These are phyloP conservation scores for Xylariaceae sp. DNA, from an alignment of 2,329 filamentous ascomycete species.

Conservation along the genomic window DNA sequence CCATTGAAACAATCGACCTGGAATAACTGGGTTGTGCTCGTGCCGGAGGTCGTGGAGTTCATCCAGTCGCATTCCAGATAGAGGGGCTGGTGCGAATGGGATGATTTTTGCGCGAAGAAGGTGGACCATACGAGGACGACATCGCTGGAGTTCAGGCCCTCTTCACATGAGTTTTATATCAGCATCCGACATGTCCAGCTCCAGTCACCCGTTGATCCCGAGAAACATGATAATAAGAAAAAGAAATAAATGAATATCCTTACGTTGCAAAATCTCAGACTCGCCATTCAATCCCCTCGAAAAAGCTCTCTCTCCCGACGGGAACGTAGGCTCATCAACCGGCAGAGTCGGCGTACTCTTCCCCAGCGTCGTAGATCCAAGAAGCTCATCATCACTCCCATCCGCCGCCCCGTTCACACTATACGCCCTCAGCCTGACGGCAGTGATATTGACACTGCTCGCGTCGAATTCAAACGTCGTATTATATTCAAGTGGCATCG, in stretches of 20 bases:
- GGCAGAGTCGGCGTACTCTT: background rate
- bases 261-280: background rate
- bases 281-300: background rate
- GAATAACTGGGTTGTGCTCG: slow-evolving; percentile 21
- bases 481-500: rapidly evolving
- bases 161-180: background rate
- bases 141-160: slow-evolving; percentile 10
- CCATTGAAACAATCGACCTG: slow-evolving; percentile 1
- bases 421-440: slow-evolving; percentile 3
- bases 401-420: background rate
- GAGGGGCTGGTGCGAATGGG: slow-evolving; percentile 10
- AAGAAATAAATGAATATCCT: background rate
- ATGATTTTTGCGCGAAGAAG: background rate
- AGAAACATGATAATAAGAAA: too few species aligned
- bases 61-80: slow-evolving; percentile 26
- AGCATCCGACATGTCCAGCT: background rate
- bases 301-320: background rate
- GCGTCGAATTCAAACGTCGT: background rate
- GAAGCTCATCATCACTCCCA: background rate
- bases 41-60: slow-evolving; percentile 16
- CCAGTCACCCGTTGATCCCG: too few species aligned
- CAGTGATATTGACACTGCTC: background rate
- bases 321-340: background rate
- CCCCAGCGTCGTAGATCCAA: background rate
- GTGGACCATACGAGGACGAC: slow-evolving; percentile 6